These are phyloP conservation scores for Clarireedia paspali DNA, from an alignment of 2,329 filamentous ascomycete species.

Conservation along the genomic window DNA sequence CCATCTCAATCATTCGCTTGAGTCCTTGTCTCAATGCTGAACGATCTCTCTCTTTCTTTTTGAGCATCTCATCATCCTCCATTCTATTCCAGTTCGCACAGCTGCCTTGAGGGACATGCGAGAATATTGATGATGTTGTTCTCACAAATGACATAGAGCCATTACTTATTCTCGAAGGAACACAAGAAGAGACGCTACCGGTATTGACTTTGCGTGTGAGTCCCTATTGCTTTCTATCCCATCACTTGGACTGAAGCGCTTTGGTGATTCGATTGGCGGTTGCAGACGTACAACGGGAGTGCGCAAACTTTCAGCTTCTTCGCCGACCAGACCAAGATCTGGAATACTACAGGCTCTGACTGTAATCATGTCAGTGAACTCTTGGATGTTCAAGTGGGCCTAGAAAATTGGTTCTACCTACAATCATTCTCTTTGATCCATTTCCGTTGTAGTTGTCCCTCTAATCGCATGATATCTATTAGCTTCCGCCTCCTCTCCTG, in stretches of 20 bases:
- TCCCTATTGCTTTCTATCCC: background rate
- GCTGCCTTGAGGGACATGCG: no score
- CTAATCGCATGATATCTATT: background rate
- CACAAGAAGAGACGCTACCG: background rate
- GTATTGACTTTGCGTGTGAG: background rate
- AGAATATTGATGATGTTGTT: background rate
- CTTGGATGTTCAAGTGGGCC: background rate
- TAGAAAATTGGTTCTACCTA: background rate
- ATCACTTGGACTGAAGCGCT: background rate
- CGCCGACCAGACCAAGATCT: background rate
- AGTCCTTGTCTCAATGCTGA: background rate
- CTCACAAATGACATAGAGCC: background rate
- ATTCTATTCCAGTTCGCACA: background rate
- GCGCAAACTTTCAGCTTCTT: background rate
- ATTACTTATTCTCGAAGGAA: background rate
- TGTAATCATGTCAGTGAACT: background rate
- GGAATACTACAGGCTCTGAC: background rate
- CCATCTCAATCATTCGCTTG: background rate
- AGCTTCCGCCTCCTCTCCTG: background rate
- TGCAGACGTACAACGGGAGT: background rate
- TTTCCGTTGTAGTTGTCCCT: background rate
- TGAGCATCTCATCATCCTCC: background rate
- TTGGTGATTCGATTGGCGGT: background rate
- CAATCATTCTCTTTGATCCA: conserved; percentile 3
- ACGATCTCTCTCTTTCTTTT: background rate